Conservation (phyloP, 495 filamentous ascomycete species). For the Viridothelium virens region DNA sequence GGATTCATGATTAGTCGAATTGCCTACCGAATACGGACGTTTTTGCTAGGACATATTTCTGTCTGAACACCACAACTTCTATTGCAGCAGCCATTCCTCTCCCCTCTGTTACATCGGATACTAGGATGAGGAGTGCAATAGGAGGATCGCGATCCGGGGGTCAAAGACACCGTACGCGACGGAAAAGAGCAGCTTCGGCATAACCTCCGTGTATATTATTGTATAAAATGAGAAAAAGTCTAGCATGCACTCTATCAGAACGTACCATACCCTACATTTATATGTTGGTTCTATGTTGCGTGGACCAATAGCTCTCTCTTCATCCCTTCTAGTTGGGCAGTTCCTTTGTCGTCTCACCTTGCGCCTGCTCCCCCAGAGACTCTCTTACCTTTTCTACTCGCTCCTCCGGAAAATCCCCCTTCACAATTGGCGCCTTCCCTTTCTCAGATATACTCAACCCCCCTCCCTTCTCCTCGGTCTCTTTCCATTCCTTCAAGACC, state of each 20-base stretch:
- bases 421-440: constrained; percentile 16
- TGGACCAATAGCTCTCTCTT: neutral
- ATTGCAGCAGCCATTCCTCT: too few relatives aligned
- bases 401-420: constrained; percentile 25
- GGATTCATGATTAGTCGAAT: too few relatives aligned
- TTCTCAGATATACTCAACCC: constrained; percentile 30
- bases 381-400: constrained; percentile 15
- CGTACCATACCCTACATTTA: neutral
- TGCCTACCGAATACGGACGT: too few relatives aligned
- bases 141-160: too few relatives aligned
- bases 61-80: too few relatives aligned
- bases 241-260: neutral
- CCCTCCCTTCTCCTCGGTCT: constrained; percentile 31
- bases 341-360: constrained; percentile 5
- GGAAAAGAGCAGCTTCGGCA: too few relatives aligned
- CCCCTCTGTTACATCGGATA: too few relatives aligned
- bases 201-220: too few relatives aligned
- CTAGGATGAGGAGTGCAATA: too few relatives aligned
- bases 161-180: too few relatives aligned
- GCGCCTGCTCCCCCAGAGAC: constrained; percentile 13
- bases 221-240: neutral
- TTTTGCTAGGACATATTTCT: too few relatives aligned
- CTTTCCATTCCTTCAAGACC: constrained; percentile 27
- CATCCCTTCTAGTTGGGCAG: neutral
- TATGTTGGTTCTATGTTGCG: neutral